A percentile compares a stretch with the other conserved stretches of the same genome.
phyloP scores from a whole-genome alignment of 2,329 filamentous ascomycete genomes.

The Ophioceras dolichostomum region DNA sequence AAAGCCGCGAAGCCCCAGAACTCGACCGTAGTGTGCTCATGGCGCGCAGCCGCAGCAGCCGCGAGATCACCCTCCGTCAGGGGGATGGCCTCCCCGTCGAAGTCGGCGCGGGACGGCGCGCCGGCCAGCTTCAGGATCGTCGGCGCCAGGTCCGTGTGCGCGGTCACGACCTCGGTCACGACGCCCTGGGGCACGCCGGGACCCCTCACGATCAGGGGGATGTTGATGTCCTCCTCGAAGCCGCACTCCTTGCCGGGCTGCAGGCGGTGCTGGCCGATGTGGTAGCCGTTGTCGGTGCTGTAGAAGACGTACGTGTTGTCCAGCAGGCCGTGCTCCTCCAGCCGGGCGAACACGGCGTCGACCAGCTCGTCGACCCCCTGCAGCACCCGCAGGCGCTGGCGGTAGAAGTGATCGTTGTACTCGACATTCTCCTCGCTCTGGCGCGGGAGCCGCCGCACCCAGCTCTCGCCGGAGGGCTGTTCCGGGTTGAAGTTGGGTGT shows the following conservation, averaged over 20 bases:
- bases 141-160: conserved; percentile 50
- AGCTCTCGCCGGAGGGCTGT: conserved; percentile 30
- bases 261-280: conserved; percentile 45
- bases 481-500: conserved; percentile 56
- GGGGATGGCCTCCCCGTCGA: conserved; percentile 42
- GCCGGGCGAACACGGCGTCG: conserved; percentile 27
- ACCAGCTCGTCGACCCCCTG: conserved; percentile 45
- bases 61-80: conserved; percentile 16
- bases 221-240: conserved; percentile 46
- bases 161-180: conserved; percentile 32
- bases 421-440: conserved; percentile 26
- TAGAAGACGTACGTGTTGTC: conserved; percentile 48
- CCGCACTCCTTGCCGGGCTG: conserved; percentile 45
- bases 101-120: conserved; percentile 29
- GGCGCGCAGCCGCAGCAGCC: conserved; percentile 13
- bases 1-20: conserved; percentile 35
- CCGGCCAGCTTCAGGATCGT: conserved; percentile 37
- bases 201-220: conserved; percentile 47
- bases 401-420: conserved; percentile 38
- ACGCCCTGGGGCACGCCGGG: conserved; percentile 35
- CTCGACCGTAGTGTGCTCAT: conserved; percentile 47
- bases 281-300: conserved; percentile 46
- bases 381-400: conserved; percentile 35
- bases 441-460: conserved; percentile 28
- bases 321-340: conserved; percentile 37